Base-by-base conservation (phyloP, 352 stramenopile species). In the Globisporangium orthogonon region DNA sequence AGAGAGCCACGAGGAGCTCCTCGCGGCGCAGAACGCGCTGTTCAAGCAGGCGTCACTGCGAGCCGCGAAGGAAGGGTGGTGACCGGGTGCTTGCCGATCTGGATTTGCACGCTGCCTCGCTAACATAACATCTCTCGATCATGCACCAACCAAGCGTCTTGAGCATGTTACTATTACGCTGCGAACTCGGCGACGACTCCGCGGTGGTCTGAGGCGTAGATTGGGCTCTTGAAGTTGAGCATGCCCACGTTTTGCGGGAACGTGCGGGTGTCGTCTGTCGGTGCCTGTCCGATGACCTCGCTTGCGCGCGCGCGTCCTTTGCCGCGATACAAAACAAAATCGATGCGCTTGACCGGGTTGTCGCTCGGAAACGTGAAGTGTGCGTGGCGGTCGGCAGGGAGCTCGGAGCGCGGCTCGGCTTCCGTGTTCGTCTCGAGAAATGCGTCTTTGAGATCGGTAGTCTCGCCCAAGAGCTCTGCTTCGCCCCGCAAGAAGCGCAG, bases 321-420 rank as follows among this genome's bases (percentile, higher is more conserved):
- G 44, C 87, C 78, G 14, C 84, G 78, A 50, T 75, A 89, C 33
- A 95, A 49, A 15, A 91, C 70, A 39, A 92, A 91, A 57, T 96
- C 87, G 50, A 96, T 96, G n/a, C 85, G 82, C 53, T 96, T 96
- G 17, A 73, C 65, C 7, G 87, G 87, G 29, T 81, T 75, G 58
- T 96, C 86, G 54, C 77, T 93, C 14, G 87, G 83, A 53, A 96
- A 96, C 11, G 87, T 96, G 56, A 94, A 93, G 54, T 76, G 82
- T 40, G 67, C 51, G 15, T 66, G 51, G 4, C 71, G 73, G 54
- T 94, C 76, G 0, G 58, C 28, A 1, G 37, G 50, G 33, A 89
- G 62, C 18, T 29, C 60, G 0, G 84, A 96, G 1, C 74, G 65
- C 52, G 82, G 78, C 40, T 65, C 56, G 4, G 85, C 73, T 59